phyloP scores from a whole-genome alignment of 2,329 filamentous ascomycete genomes.

The Microdochium paspali region DNA sequence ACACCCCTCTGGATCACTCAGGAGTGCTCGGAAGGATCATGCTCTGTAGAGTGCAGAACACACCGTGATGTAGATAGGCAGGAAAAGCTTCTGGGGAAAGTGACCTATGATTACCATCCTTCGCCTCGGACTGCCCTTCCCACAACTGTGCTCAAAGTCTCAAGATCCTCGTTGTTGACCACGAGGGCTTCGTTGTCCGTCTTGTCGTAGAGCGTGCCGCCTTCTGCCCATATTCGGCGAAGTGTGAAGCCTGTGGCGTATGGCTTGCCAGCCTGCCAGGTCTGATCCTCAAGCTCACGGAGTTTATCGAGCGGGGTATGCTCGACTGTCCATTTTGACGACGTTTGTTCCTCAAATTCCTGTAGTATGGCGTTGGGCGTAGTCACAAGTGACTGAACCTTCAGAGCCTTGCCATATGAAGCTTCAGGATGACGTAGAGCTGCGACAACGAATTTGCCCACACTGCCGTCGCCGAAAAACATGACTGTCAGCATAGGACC shows the following conservation, averaged over 20 bases:
- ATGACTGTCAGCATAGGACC: not conserved
- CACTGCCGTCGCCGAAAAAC: conserved; percentile 27
- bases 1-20: not conserved
- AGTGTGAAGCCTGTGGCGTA: conserved; percentile 49
- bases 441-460: conserved; percentile 56
- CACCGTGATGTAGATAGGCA: not conserved
- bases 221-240: conserved; percentile 63
- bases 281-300: conserved; percentile 44
- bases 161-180: conserved; percentile 33
- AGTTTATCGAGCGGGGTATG: conserved; percentile 45
- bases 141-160: conserved; percentile 41
- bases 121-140: conserved; percentile 15
- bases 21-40: no score
- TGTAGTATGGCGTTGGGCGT: conserved; percentile 52
- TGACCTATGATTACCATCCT: conserved; percentile 3
- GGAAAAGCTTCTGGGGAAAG: no score
- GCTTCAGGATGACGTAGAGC: conserved; percentile 47
- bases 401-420: conserved; percentile 46
- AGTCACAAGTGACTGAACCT: conserved; percentile 62
- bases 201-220: conserved; percentile 60
- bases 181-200: conserved; percentile 56
- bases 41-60: no score
- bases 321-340: conserved; percentile 42
- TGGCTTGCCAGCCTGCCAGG: conserved; percentile 44
- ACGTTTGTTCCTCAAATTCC: conserved; percentile 61